phyloP scores from a whole-genome alignment of 495 filamentous ascomycete species.

The Podospora pseudocomata region DNA sequence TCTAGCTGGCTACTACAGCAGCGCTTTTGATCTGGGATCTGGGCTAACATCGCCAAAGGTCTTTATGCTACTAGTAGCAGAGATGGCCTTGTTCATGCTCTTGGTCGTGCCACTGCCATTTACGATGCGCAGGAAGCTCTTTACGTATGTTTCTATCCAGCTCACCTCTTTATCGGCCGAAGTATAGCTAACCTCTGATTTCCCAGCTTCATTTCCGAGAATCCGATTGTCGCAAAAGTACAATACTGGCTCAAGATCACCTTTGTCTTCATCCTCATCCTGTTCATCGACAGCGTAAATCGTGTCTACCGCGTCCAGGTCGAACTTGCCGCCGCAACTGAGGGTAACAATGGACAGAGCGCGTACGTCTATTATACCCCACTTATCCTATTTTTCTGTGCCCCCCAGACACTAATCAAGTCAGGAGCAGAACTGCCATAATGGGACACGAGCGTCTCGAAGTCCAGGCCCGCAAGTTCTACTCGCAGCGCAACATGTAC shows the following conservation, averaged over 20 bases:
- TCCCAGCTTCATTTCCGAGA: conserved; percentile 71
- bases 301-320: conserved; percentile 94
- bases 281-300: conserved; percentile 98
- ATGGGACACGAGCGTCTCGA: conserved; percentile 92
- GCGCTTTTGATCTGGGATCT: background rate
- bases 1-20: background rate
- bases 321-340: conserved; percentile 64
- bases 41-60: conserved; percentile 54
- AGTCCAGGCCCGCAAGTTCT: conserved; percentile 98
- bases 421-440: conserved; percentile 53
- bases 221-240: conserved; percentile 55
- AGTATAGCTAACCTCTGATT: background rate
- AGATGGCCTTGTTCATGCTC: conserved; percentile 90
- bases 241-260: conserved; percentile 72
- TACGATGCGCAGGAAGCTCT: conserved; percentile 79
- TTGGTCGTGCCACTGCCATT: conserved; percentile 92
- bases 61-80: conserved; percentile 83
- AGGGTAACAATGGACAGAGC: conserved; percentile 32
- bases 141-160: conserved; percentile 57
- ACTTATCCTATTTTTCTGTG: background rate
- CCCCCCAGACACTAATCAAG: conserved; percentile 22
- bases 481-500: conserved; percentile 99
- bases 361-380: conserved; percentile 27
- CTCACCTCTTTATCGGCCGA: background rate
- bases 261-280: conserved; percentile 95